phyloP scores from a whole-genome alignment of 495 filamentous ascomycete genomes.

The Penicillium maclennaniae region DNA sequence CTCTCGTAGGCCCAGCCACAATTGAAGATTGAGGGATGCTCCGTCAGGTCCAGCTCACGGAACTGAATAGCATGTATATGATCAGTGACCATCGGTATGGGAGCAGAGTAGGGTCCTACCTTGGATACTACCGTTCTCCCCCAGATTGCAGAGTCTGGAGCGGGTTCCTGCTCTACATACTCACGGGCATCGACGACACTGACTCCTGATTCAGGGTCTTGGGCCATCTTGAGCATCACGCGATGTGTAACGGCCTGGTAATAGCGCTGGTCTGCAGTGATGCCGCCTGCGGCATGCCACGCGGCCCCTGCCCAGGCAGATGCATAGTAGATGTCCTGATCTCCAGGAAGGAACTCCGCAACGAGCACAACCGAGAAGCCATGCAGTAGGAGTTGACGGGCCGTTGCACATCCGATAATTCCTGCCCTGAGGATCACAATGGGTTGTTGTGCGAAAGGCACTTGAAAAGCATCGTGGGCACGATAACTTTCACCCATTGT shows the following conservation, averaged over 20 bases:
- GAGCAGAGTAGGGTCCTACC: conserved; percentile 15
- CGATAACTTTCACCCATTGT: conserved; percentile 24
- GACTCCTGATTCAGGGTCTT: conserved; percentile 36
- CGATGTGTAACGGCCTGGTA: conserved; percentile 40
- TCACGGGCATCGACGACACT: conserved; percentile 37
- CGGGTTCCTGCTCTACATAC: conserved; percentile 37
- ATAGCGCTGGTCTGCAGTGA: conserved; percentile 37
- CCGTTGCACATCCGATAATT: conserved; percentile 43
- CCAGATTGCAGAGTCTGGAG: conserved; percentile 36
- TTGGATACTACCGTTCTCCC: conserved; percentile 37
- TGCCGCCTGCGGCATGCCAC: conserved; percentile 43
- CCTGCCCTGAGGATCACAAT: conserved; percentile 41
- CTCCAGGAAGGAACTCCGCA: conserved; percentile 41
- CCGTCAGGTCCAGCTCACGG: conserved; percentile 28
- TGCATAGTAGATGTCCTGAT: conserved; percentile 40
- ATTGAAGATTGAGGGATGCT: conserved; percentile 38
- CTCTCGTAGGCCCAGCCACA: conserved; percentile 39
- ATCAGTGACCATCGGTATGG: not conserved
- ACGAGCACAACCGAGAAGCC: conserved; percentile 40
- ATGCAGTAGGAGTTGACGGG: conserved; percentile 33
- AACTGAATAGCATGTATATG: conserved; percentile 18
- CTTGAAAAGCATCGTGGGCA: not conserved
- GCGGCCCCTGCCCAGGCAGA: conserved; percentile 46
- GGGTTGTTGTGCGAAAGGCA: conserved; percentile 37
- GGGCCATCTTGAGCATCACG: conserved; percentile 37